Conservation (phyloP, 2,329 filamentous ascomycete species). For the Alternaria tenuissima region DNA sequence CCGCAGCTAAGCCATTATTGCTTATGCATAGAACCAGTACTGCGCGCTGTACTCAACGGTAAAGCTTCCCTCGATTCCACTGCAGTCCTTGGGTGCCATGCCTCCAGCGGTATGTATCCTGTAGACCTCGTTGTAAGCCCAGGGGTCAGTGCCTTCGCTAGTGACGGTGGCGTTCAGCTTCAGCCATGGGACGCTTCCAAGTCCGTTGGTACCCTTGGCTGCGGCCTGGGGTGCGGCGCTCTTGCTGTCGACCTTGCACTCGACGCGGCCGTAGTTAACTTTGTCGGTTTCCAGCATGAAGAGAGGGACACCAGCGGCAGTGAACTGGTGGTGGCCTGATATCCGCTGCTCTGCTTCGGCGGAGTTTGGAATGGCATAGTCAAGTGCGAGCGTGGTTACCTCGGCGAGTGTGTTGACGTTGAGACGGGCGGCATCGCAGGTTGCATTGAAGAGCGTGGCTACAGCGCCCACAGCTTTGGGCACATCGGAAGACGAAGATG, state of each 20-base stretch:
- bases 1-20: neutral
- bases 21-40: slow-evolving; percentile 69
- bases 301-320: slow-evolving; percentile 72
- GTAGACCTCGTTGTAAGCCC: slow-evolving; percentile 76
- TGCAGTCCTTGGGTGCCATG: slow-evolving; percentile 75
- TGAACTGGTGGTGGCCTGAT: slow-evolving; percentile 85
- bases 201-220: slow-evolving; percentile 62
- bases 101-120: slow-evolving; percentile 86
- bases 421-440: slow-evolving; percentile 75
- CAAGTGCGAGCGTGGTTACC: slow-evolving; percentile 73
- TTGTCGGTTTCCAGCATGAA: slow-evolving; percentile 76
- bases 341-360: slow-evolving; percentile 64
- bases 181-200: slow-evolving; percentile 80
- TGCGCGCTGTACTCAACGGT: slow-evolving; percentile 82
- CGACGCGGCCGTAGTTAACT: slow-evolving; percentile 65
- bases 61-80: slow-evolving; percentile 69
- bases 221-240: slow-evolving; percentile 70
- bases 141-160: slow-evolving; percentile 17
- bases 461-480: slow-evolving; percentile 76
- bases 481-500: slow-evolving; percentile 62
- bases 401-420: slow-evolving; percentile 64
- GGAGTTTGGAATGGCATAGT: slow-evolving; percentile 64
- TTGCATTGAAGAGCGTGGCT: slow-evolving; percentile 87
- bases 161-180: slow-evolving; percentile 64
- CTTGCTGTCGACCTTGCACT: slow-evolving; percentile 69